These are phyloP conservation scores for Arxiozyma slooffiae DNA, from an alignment of 1,139 yeast genomes.

Conservation along the genomic window DNA sequence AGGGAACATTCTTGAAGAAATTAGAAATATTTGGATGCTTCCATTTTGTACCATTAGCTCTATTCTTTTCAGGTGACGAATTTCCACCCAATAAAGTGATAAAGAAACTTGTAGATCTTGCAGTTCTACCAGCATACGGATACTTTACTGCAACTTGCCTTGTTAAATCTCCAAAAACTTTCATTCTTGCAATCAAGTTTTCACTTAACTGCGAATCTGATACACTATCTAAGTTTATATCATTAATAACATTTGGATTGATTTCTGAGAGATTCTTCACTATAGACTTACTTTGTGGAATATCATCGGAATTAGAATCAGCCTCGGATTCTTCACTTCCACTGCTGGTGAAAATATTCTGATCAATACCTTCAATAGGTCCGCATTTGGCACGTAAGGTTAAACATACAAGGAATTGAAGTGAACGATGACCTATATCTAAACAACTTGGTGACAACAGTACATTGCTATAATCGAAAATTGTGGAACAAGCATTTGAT, in stretches of 20 bases:
- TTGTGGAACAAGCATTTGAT: constrained; percentile 28
- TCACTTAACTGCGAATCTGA: constrained; percentile 33
- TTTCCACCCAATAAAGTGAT: constrained; percentile 34
- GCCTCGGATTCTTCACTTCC: constrained; percentile 20
- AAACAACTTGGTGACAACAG: constrained; percentile 39
- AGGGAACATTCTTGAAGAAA: constrained; percentile 17
- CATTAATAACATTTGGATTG: constrained; percentile 11
- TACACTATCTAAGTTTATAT: constrained; percentile 20
- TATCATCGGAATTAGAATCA: constrained; percentile 7
- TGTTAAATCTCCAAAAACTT: constrained; percentile 31
- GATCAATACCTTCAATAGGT: constrained; percentile 32
- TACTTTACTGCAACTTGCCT: constrained; percentile 35
- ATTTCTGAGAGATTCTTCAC: constrained; percentile 8
- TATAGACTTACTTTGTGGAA: constrained; percentile 6
- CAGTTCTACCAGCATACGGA: constrained; percentile 47
- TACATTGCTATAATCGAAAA: constrained; percentile 36
- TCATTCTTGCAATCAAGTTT: constrained; percentile 32
- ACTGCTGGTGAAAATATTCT: constrained; percentile 20
- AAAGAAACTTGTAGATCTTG: constrained; percentile 40
- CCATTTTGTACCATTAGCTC: constrained; percentile 8
- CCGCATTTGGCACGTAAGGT: constrained; percentile 39
- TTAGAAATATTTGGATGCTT: constrained; percentile 24
- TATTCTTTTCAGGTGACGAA: constrained; percentile 12
- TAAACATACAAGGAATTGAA: constrained; percentile 44
- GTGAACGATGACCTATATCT: constrained; percentile 42